These are phyloP conservation scores for Nidula niveotomentosa DNA, from an alignment of 1,284 basidiomycete genomes.

Conservation along the genomic window DNA sequence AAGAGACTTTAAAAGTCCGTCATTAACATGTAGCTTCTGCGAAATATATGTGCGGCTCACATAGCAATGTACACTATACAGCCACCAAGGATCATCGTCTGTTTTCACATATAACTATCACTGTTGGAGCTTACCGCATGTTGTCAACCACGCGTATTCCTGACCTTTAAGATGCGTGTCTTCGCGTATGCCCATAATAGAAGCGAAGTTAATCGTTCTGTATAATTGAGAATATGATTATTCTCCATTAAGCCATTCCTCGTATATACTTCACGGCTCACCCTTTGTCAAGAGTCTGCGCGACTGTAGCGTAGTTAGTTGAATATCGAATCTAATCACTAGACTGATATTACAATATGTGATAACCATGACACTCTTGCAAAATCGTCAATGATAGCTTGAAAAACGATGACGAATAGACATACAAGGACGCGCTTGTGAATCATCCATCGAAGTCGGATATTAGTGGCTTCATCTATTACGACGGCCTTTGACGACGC, in stretches of 20 bases:
- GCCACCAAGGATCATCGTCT: too few relatives aligned
- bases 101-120: too few relatives aligned
- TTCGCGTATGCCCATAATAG: slow-evolving; percentile 53
- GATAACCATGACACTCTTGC: slow-evolving; percentile 46
- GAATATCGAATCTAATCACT: neutral
- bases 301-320: slow-evolving; percentile 20
- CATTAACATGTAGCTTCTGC: neutral
- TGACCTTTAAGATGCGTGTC: slow-evolving; percentile 47
- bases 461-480: slow-evolving; percentile 45
- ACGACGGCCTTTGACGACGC: slow-evolving; percentile 21
- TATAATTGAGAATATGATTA: too few relatives aligned
- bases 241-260: too few relatives aligned
- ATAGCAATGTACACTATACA: slow-evolving; percentile 41
- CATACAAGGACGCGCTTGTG: slow-evolving; percentile 48
- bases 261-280: slow-evolving; percentile 9
- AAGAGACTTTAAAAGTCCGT: slow-evolving; percentile 25
- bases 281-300: slow-evolving; percentile 53
- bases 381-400: neutral
- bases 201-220: slow-evolving; percentile 52
- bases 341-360: slow-evolving; percentile 40
- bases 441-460: slow-evolving; percentile 44
- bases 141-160: slow-evolving; percentile 52
- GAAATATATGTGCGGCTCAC: slow-evolving; percentile 14
- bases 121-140: slow-evolving; percentile 33
- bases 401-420: slow-evolving; percentile 2